Base-by-base conservation (phyloP, 73 alveolate genomes). In the Paramecium caudatum region DNA sequence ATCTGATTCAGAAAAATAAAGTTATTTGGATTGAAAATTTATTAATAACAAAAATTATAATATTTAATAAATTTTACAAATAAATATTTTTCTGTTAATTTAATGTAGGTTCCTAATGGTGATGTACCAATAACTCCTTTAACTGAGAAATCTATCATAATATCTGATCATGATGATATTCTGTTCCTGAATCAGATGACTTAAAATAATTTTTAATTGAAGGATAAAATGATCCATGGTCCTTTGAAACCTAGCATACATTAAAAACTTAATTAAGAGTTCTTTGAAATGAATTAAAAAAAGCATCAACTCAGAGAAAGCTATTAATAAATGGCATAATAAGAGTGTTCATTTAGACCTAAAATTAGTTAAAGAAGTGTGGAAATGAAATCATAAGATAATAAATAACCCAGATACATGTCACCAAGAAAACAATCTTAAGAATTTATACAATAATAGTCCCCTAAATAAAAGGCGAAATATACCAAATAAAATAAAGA, bases 301-400 rank as follows among this genome's bases (percentile, higher is more conserved):
- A 68, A 16, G 8, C 8, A 68, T 34, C n/a, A 34, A 68, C 37
- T 68, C 25, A 68, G 47, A 68, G 37, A 68, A 17, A 37, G 50
- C 9, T 34, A 68, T 16, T 34, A 68, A 68, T 34, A 68, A 34
- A 5, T 32, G n/a, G 2, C 17, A n/a, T 15, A 32, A 32, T 16
- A 37, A n/a, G 4, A 34, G 34, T 68, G 84, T 37, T 68, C 84
- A 68, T 68, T 68, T 23, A 37, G 21, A 8, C 84, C 84, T 32
- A 34, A 43, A 16, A 68, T 68, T 3, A 68, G 84, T 68, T 7
- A 68, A 4, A 68, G 34, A 17, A 68, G 84, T n/a, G 15, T 32
- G n/a, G 47, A 68, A 68, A 68, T 68, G 47, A 37, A 17, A n/a
- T 68, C 47, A 17, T 6, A 68, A 34, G 50, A 68, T 68, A 37